Percentiles rank a stretch among this genome's conserved stretches.
These are phyloP conservation scores for Cladosporium cucumerinum DNA, from an alignment of 2,329 filamentous ascomycete genomes.

Conservation along the genomic window DNA sequence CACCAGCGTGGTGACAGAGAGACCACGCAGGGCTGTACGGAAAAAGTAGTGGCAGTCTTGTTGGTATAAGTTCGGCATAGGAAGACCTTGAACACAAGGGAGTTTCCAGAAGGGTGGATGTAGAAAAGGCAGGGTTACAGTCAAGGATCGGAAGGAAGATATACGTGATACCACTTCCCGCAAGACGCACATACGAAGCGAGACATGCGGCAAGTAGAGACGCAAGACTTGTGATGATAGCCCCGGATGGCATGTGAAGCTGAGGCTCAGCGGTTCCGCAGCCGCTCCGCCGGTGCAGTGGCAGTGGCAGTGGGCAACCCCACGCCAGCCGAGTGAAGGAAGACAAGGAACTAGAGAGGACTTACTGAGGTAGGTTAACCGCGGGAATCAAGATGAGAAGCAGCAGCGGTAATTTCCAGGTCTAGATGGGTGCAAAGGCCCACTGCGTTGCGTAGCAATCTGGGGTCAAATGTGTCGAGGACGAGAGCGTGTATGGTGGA, in stretches of 20 bases:
- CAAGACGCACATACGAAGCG: background rate
- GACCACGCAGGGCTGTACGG: constrained; percentile 79
- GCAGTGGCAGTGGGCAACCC: background rate
- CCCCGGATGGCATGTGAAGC: constrained; percentile 11
- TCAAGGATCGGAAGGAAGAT: constrained; percentile 5
- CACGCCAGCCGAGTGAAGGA: constrained; percentile 1
- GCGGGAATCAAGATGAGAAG: background rate
- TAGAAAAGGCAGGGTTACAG: constrained; percentile 1
- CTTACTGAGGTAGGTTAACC: background rate
- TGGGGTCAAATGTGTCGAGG: constrained; percentile 10
- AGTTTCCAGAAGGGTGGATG: background rate
- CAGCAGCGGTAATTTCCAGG: background rate
- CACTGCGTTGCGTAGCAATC: background rate
- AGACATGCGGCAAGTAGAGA: constrained; percentile 13
- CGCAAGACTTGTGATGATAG: constrained; percentile 6
- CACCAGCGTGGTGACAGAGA: constrained; percentile 76
- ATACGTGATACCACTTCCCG: constrained; percentile 9
- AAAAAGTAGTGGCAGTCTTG: constrained; percentile 94
- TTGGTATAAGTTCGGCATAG: constrained; percentile 75
- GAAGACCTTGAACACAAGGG: background rate
- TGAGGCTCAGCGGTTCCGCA: constrained; percentile 16
- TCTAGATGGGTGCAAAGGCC: constrained; percentile 1
- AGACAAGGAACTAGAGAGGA: background rate
- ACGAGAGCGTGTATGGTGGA: background rate
- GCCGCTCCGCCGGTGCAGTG: constrained; percentile 15